phyloP scores from a whole-genome alignment of 78 protist genomes.

The Speleostelium caveatum region DNA sequence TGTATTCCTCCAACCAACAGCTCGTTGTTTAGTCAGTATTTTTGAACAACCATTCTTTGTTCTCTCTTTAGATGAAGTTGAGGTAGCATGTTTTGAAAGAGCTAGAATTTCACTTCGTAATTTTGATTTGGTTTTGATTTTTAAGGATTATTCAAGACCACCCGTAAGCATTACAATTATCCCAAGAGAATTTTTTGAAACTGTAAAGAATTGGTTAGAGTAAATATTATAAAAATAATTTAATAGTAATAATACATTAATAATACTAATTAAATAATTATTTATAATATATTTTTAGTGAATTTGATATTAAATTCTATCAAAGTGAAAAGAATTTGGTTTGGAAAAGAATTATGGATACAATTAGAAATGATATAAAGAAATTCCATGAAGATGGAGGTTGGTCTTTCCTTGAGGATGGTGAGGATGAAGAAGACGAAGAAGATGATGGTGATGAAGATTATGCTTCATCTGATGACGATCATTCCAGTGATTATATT shows the following conservation, averaged over 20 bases:
- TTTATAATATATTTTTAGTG: too few relatives aligned
- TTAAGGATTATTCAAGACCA: constrained; percentile 88
- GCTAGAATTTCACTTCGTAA: constrained; percentile 85
- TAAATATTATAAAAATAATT: background rate
- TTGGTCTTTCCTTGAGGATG: constrained; percentile 88
- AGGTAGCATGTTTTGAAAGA: constrained; percentile 95
- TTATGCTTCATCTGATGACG: constrained; percentile 14
- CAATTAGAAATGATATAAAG: constrained; percentile 62
- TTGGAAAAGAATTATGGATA: constrained; percentile 91
- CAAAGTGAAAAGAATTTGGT: constrained; percentile 78
- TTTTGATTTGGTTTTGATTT: constrained; percentile 95
- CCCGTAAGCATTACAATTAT: constrained; percentile 84
- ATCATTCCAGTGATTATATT: constrained; percentile 32
- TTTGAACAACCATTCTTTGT: constrained; percentile 92
- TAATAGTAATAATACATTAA: background rate
- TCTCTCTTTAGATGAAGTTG: constrained; percentile 91
- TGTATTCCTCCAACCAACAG: constrained; percentile 89
- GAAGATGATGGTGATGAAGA: constrained; percentile 79
- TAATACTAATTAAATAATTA: background rate
- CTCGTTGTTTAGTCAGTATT: constrained; percentile 87
- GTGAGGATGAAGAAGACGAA: constrained; percentile 74
- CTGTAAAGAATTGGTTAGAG: constrained; percentile 93
- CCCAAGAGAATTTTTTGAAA: constrained; percentile 82
- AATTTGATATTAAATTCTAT: constrained; percentile 89
- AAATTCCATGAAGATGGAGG: constrained; percentile 89